Percentiles rank a stretch among this genome's conserved stretches.
These are phyloP conservation scores for Lizonia empirigonia DNA, from an alignment of 2,329 filamentous ascomycete genomes.

Conservation along the genomic window DNA sequence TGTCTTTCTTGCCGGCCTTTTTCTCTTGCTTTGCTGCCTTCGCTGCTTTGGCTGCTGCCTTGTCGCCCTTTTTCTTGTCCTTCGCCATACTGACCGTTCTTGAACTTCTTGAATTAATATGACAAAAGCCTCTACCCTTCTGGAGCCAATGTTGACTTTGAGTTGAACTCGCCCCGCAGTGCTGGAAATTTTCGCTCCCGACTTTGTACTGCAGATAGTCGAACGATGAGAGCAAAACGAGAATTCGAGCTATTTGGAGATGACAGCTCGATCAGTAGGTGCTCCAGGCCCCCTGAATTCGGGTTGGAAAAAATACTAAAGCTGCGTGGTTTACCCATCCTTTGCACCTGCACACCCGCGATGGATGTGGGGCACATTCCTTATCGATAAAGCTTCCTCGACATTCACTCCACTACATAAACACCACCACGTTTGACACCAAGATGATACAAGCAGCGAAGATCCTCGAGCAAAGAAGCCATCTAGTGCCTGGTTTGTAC, in stretches of 20 bases:
- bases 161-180: conserved; percentile 19
- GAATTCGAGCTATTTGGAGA: no score
- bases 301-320: no score
- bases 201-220: not conserved
- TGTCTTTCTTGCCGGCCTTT: conserved; percentile 76
- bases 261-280: not conserved
- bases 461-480: conserved; percentile 53
- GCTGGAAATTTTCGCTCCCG: conserved; percentile 24
- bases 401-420: conserved; percentile 18
- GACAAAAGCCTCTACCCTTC: not conserved
- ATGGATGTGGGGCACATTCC: conserved; percentile 7
- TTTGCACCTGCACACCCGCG: not conserved
- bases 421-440: conserved; percentile 11
- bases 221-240: not conserved
- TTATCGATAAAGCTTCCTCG: conserved; percentile 28
- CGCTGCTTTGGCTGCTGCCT: conserved; percentile 59
- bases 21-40: conserved; percentile 78
- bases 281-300: no score
- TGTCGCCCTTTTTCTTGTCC: conserved; percentile 57
- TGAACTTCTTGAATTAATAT: not conserved
- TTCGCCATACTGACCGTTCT: conserved; percentile 52
- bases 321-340: not conserved
- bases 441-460: conserved; percentile 53
- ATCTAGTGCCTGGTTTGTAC: conserved; percentile 51
- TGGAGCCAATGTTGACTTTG: not conserved